A percentile compares a stretch with the other conserved stretches of the same genome.
phyloP scores from a whole-genome alignment of 306 rosid species.

The Ammopiptanthus mongolicus region DNA sequence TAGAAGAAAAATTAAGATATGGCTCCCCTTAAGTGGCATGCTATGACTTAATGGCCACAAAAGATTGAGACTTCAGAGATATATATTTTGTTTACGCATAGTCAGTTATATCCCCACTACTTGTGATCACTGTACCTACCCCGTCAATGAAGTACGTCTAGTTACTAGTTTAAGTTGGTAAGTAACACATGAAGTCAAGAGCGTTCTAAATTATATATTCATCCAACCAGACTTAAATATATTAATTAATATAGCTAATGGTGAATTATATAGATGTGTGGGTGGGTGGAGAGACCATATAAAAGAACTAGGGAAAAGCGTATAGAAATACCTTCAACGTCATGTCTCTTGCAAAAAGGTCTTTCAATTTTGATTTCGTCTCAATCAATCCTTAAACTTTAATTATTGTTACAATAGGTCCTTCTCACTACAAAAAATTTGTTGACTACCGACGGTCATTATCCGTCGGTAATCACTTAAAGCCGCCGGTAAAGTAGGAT shows the following conservation, averaged over 20 bases:
- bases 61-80: not conserved
- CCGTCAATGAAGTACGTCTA: constrained; percentile 22
- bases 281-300: not conserved
- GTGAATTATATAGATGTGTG: not conserved
- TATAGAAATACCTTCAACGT: no score
- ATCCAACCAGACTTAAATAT: not conserved
- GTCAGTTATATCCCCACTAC: constrained; percentile 29
- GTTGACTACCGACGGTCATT: no score
- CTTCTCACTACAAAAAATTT: no score
- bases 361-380: no score
- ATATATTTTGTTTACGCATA: not conserved
- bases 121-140: not conserved
- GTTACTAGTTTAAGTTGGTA: constrained; percentile 1
- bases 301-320: no score
- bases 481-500: no score
- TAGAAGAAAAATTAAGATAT: not conserved
- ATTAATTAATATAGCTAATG: not conserved
- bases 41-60: not conserved
- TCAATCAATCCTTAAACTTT: no score
- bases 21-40: not conserved
- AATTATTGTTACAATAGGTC: no score
- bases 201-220: not conserved
- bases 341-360: no score
- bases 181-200: not conserved
- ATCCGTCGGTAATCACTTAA: no score